Conservation (phyloP, 1,284 basidiomycete genomes). For the Rhodotorula glutinis region DNA sequence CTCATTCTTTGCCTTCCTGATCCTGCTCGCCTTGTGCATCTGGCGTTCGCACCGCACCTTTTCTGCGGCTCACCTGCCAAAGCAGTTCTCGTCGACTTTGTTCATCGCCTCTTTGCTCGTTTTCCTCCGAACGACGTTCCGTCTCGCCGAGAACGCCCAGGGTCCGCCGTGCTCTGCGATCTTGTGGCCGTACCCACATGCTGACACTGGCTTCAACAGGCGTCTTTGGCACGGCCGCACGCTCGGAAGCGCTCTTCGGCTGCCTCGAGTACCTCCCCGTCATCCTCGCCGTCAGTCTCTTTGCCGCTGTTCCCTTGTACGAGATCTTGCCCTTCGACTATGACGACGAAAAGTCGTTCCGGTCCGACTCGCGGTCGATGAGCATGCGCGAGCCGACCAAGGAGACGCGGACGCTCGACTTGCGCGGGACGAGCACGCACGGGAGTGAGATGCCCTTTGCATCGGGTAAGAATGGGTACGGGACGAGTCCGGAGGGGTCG, state of each 20-base stretch:
- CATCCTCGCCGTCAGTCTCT: constrained; percentile 47
- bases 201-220: constrained; percentile 28
- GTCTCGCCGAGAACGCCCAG: constrained; percentile 51
- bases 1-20: constrained; percentile 48
- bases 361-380: constrained; percentile 5
- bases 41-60: constrained; percentile 18
- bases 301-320: constrained; percentile 40
- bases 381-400: constrained; percentile 17
- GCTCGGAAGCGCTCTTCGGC: constrained; percentile 48
- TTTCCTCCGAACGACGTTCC: constrained; percentile 49
- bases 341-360: constrained; percentile 16
- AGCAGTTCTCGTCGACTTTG: constrained; percentile 44
- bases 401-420: constrained; percentile 16
- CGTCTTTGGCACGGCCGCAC: constrained; percentile 47
- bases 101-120: constrained; percentile 45
- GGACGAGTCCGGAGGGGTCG: neutral
- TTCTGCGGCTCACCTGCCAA: constrained; percentile 30
- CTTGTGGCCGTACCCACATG: no score
- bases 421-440: constrained; percentile 12
- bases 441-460: neutral
- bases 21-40: constrained; percentile 42
- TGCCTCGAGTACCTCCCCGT: constrained; percentile 50
- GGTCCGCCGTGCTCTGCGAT: constrained; percentile 14
- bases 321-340: constrained; percentile 22
- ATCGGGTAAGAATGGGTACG: neutral